A percentile compares a stretch with the other conserved stretches of the same genome.
These are phyloP conservation scores for Cadophora gregata DNA, from an alignment of 2,329 filamentous ascomycete genomes.

Conservation along the genomic window DNA sequence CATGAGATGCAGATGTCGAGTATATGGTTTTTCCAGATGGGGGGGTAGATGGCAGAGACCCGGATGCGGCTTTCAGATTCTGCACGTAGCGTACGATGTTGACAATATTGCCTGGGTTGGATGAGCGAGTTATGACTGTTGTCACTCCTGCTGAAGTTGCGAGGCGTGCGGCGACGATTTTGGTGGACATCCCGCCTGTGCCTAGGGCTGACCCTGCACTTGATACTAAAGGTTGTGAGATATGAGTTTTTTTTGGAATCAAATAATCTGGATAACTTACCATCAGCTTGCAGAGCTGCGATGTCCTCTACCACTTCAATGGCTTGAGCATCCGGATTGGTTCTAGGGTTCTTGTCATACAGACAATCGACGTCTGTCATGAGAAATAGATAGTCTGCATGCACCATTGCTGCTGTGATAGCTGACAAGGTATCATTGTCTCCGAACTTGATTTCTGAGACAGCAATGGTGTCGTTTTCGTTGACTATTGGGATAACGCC, in stretches of 20 bases:
- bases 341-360: conserved; percentile 93
- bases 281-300: conserved; percentile 78
- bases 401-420: conserved; percentile 96
- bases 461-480: conserved; percentile 95
- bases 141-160: conserved; percentile 95
- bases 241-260: neutral
- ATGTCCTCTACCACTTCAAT: conserved; percentile 96
- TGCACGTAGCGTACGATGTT: conserved; percentile 86
- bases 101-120: conserved; percentile 89
- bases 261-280: conserved; percentile 51
- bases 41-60: conserved; percentile 28
- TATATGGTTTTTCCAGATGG: conserved; percentile 30
- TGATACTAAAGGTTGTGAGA: conserved; percentile 63
- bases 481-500: conserved; percentile 98
- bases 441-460: conserved; percentile 98
- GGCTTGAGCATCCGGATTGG: conserved; percentile 81
- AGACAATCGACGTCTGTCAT: conserved; percentile 99
- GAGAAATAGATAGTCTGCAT: conserved; percentile 93
- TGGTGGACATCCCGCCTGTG: conserved; percentile 97
- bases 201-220: conserved; percentile 87
- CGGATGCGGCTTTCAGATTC: conserved; percentile 52
- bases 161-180: conserved; percentile 90
- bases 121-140: conserved; percentile 92
- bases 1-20: conserved; percentile 29
- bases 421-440: conserved; percentile 98